Conservation (phyloP, 176 grass and related monocot genomes). For the Bonia amplexicaulis region DNA sequence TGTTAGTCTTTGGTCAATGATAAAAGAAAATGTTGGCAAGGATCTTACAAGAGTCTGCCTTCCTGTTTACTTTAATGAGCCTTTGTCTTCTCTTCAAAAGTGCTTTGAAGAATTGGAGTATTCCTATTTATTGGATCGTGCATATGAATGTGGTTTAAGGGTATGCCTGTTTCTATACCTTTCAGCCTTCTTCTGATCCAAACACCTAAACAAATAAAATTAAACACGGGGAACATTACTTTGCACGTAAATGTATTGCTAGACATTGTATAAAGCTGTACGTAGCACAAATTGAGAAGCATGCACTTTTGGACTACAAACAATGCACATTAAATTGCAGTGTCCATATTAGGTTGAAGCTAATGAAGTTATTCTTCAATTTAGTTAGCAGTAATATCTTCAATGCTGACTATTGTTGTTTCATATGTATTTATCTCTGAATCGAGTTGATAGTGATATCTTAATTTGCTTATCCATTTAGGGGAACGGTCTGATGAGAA, state of each 20-base stretch:
- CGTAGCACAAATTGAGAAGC: background rate
- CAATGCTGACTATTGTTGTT: background rate
- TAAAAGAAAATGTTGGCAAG: slow-evolving; percentile 91
- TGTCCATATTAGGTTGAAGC: background rate
- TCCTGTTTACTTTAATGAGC: slow-evolving; percentile 94
- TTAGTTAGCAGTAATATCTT: background rate
- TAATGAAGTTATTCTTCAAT: background rate
- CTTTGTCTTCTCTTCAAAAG: slow-evolving; percentile 80
- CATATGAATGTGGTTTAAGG: slow-evolving; percentile 52
- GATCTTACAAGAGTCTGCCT: slow-evolving; percentile 90
- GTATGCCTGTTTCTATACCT: slow-evolving; percentile 25
- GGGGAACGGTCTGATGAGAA: slow-evolving; percentile 84
- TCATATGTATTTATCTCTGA: slow-evolving; percentile 9
- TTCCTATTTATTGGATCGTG: slow-evolving; percentile 76
- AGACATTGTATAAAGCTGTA: background rate
- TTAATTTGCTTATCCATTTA: slow-evolving; percentile 34
- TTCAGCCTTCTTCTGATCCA: background rate
- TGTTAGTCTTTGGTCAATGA: slow-evolving; percentile 88
- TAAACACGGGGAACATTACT: background rate
- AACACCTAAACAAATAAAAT: background rate
- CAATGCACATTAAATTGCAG: slow-evolving; percentile 3
- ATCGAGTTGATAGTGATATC: slow-evolving; percentile 18
- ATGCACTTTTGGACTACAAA: background rate
- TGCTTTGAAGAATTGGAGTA: slow-evolving; percentile 94
- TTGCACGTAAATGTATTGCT: background rate